Percentiles rank a stretch among this genome's conserved stretches.
These are phyloP conservation scores for Apophysomyces elegans DNA, from an alignment of 371 early-diverging fungal species.

Conservation along the genomic window DNA sequence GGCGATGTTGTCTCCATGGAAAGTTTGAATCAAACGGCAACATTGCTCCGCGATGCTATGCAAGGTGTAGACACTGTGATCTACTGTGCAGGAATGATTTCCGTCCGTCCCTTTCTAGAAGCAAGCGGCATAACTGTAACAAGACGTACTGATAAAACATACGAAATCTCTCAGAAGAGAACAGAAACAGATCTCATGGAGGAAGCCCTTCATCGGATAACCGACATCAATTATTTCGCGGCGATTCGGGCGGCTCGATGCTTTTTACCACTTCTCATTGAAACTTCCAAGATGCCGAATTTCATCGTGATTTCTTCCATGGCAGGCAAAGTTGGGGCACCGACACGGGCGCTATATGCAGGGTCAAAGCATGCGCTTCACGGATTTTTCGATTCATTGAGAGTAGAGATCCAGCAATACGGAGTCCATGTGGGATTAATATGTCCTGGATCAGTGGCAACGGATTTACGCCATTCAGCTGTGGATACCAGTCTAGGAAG, in stretches of 20 bases:
- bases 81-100: conserved; percentile 73
- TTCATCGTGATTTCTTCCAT: conserved; percentile 82
- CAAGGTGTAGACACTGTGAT: conserved; percentile 68
- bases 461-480: conserved; percentile 72
- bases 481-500: conserved; percentile 53
- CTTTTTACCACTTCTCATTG: conserved; percentile 63
- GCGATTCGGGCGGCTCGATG: conserved; percentile 63
- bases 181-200: conserved; percentile 15
- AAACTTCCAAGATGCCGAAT: conserved; percentile 53
- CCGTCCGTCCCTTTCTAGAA: conserved; percentile 61
- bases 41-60: conserved; percentile 16
- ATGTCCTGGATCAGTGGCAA: conserved; percentile 81
- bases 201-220: conserved; percentile 46
- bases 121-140: conserved; percentile 42
- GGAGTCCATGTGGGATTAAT: conserved; percentile 70
- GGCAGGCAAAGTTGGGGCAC: conserved; percentile 81
- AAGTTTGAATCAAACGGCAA: conserved; percentile 29
- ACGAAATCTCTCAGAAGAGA: conserved; percentile 15
- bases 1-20: conserved; percentile 45
- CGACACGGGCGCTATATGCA: conserved; percentile 83
- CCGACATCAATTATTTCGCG: conserved; percentile 68
- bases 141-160: conserved; percentile 1
- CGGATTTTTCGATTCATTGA: conserved; percentile 84
- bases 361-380: conserved; percentile 85
- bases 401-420: conserved; percentile 70